Evolutionary conservation across 2,329 filamentous ascomycete genomes (phyloP).

Genomic region (Cercospora beticola): DNA sequence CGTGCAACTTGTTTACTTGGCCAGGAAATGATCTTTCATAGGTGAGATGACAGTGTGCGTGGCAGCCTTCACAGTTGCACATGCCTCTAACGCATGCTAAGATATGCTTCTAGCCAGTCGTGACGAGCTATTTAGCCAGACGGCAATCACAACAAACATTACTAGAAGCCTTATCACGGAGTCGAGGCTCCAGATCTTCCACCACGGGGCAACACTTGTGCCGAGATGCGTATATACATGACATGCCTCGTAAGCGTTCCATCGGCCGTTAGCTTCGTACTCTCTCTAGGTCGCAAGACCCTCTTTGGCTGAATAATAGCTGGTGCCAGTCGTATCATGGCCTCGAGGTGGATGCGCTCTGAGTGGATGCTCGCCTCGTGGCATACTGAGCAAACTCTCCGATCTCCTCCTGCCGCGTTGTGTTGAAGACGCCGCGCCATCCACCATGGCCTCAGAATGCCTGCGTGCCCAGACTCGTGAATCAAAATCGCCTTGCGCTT

Average conservation of each 20-base stretch:
- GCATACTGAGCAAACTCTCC: background rate
- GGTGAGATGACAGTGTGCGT: background rate
- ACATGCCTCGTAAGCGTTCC: conserved; percentile 1
- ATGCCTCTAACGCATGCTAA: background rate
- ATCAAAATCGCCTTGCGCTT: conserved; percentile 12
- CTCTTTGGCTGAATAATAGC: conserved; percentile 8
- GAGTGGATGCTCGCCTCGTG: conserved; percentile 17
- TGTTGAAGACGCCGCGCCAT: conserved; percentile 1
- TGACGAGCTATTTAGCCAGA: background rate
- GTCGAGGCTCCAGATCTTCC: background rate
- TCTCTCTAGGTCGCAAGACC: background rate
- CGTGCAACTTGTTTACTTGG: background rate
- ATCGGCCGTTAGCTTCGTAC: conserved; percentile 9
- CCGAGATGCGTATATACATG: background rate
- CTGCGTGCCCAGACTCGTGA: conserved; percentile 8
- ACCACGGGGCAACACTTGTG: background rate
- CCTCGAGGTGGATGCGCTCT: conserved; percentile 15
- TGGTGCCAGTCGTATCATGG: conserved; percentile 6
- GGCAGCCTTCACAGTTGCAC: background rate
- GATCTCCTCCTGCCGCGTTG: background rate
- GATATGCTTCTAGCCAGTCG: background rate
- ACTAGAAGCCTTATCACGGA: background rate
- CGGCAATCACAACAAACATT: background rate
- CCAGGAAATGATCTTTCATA: background rate
- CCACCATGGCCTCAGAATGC: conserved; percentile 10